Evolutionary conservation across 139 green algal species (phyloP), one percentile per base, ranked within the genome.

Genomic region (Chlamydomonas sp.): DNA sequence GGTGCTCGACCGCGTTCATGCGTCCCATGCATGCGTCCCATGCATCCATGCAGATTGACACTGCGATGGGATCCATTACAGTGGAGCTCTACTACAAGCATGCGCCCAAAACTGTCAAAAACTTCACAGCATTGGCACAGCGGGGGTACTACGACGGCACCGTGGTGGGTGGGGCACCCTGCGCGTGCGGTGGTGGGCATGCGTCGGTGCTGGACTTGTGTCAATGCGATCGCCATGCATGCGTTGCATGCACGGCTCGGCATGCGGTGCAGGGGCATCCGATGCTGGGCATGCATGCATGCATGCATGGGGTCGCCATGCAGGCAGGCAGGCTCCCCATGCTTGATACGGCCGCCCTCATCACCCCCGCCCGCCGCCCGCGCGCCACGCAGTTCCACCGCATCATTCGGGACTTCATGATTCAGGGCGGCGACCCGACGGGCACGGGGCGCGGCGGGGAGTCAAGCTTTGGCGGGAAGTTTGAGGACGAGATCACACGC

Each of bases 121-220:
- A 98, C 77, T 98, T 98, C 65, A 35, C 87, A 24, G 84, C 96
- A 76, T 83, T 98, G 0, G 69, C 90, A 0, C 78, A 80, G 60
- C 67, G 73, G n/a, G 92, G 91, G 0, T 98, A 98, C 69, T 98
- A 97, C 63, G 88, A 98, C 61, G 87, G 85, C 6, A 90, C 84
- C 3, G 47, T 80, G 20, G 82, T 86, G 43, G 69, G 79, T 48
- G 1, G n/a, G n/a, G n/a, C n/a, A n/a, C n/a, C n/a, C n/a, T n/a
- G n/a, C n/a, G n/a, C n/a, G n/a, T n/a, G n/a, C n/a, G n/a, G n/a
- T n/a, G n/a, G n/a, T n/a, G n/a, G n/a, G n/a, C n/a, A n/a, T n/a
- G n/a, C n/a, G n/a, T n/a, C n/a, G n/a, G n/a, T n/a, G n/a, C n/a
- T n/a, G n/a, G n/a, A n/a, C n/a, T n/a, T n/a, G n/a, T n/a, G n/a